Evolutionary conservation across 2,329 filamentous ascomycete genomes (phyloP), one percentile per base, ranked within the genome.

Genomic region (Talaromyces marneffei): DNA sequence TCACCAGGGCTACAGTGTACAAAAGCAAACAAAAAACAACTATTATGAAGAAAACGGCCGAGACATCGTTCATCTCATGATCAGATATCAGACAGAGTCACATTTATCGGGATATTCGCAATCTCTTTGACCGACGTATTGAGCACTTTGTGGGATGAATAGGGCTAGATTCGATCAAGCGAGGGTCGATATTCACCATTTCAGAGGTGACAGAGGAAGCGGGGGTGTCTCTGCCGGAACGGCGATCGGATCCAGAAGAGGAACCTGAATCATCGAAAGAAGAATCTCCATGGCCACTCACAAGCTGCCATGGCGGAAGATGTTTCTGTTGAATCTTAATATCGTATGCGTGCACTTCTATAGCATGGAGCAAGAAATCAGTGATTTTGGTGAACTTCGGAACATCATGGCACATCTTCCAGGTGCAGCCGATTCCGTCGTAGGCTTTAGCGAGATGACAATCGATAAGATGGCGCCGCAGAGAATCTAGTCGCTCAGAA

Each of bases 381-480:
- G 62, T 67, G 62, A 66, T 63, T 23, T 62, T 42, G 20, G 57
- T 59, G 42, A 70, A 70, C 37, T 59, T 63, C 23, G 67, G 65
- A 27, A 67, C 18, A 58, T 62, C 57, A 37, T 48, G 50, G 53
- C 62, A 69, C 4, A 52, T 53, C 61, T 55, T 55, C 59, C 66
- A 68, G 10, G 53, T 68, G 58, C 63, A 69, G 59, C 65, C 67
- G 20, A 68, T 67, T 33, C 66, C 57, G 29, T 66, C 31, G 14
- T 65, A 62, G 6, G 55, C 64, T 62, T 64, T 56, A 20, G 31
- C n/a, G 16, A 70, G 64, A 65, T 69, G 61, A 60, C 29, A 59
- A 52, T 69, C 61, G 50, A 70, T 70, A 10, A 70, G 61, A 62
- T 69, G 63, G 27, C 65, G 63, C 62, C 62, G 62, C 57, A 70